Percentiles rank a stretch among this genome's conserved stretches.
Evolutionary conservation across 2,329 filamentous ascomycete species (phyloP).

Genomic region (Ramichloridium luteum): DNA sequence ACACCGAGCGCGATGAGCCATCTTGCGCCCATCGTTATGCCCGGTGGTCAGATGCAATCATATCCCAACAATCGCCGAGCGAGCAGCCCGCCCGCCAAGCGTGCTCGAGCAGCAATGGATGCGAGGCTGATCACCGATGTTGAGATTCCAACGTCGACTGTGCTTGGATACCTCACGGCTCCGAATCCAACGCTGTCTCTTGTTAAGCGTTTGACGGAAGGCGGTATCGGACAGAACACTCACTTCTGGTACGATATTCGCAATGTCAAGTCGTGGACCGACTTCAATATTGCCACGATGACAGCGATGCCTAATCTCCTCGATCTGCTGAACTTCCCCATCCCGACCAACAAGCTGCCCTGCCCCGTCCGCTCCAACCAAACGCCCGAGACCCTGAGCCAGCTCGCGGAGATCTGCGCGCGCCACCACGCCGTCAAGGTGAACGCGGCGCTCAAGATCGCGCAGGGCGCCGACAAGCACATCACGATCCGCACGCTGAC

Average conservation of each 20-base stretch:
- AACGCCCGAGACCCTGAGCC: conserved; percentile 54
- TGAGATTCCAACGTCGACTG: conserved; percentile 46
- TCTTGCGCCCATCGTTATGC: conserved; percentile 24
- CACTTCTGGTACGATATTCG: conserved; percentile 96
- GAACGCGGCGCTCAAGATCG: conserved; percentile 70
- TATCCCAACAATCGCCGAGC: conserved; percentile 20
- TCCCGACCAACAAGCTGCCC: conserved; percentile 51
- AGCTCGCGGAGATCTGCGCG: conserved; percentile 63
- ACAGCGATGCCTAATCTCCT: conserved; percentile 60
- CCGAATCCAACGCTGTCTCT: conserved; percentile 73
- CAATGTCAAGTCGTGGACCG: conserved; percentile 70
- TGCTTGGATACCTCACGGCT: conserved; percentile 65
- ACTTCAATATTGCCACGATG: conserved; percentile 63
- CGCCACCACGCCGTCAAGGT: conserved; percentile 75
- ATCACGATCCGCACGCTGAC: conserved; percentile 34
- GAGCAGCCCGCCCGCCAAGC: conserved; percentile 28
- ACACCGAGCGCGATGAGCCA: conserved; percentile 26
- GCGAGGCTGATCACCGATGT: conserved; percentile 22
- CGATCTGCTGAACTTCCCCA: conserved; percentile 51
- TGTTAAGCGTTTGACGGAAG: conserved; percentile 60
- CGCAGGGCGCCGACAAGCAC: conserved; percentile 56
- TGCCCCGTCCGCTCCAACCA: conserved; percentile 48
- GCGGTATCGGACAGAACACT: conserved; percentile 57
- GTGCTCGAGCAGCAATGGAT: conserved; percentile 32
- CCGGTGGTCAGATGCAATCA: conserved; percentile 19